phyloP scores from a whole-genome alignment of 169 alveolate genomes.

The Eimeria acervulina region DNA sequence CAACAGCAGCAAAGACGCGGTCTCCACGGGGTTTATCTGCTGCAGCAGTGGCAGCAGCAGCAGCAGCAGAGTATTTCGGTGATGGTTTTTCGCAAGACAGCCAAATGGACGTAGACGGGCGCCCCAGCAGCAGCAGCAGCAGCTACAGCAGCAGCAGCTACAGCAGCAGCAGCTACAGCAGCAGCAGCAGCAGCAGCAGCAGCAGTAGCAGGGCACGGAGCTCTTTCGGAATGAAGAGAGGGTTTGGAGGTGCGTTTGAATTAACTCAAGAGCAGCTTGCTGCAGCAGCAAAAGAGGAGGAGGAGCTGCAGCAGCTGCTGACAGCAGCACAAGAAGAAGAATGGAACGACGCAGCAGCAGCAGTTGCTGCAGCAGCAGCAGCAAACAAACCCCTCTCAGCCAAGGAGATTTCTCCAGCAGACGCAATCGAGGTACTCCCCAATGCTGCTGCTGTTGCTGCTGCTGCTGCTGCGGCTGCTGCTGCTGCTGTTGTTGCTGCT shows the following conservation, averaged over 20 bases:
- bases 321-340: slow-evolving; percentile 57
- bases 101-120: background rate
- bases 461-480: slow-evolving; percentile 32
- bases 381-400: background rate
- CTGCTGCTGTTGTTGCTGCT: slow-evolving; percentile 32
- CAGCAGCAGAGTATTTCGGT: slow-evolving; percentile 6
- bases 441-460: background rate
- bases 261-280: background rate
- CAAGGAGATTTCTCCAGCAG: background rate
- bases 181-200: slow-evolving; percentile 65
- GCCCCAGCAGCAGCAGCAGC: slow-evolving; percentile 46
- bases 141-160: slow-evolving; percentile 26
- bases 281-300: slow-evolving; percentile 66
- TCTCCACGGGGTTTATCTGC: slow-evolving; percentile 16
- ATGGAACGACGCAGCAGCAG: slow-evolving; percentile 33
- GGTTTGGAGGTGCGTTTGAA: background rate
- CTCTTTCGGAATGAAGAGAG: background rate
- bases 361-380: slow-evolving; percentile 56
- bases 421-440: background rate
- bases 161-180: slow-evolving; percentile 25
- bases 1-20: background rate
- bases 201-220: slow-evolving; percentile 5
- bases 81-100: background rate
- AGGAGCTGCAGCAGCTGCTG: slow-evolving; percentile 63
- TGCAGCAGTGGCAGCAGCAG: slow-evolving; percentile 53